A percentile compares a stretch with the other conserved stretches of the same genome.
These are phyloP conservation scores for Fraxinus greggii DNA, from an alignment of 305 asterid species.

Conservation along the genomic window DNA sequence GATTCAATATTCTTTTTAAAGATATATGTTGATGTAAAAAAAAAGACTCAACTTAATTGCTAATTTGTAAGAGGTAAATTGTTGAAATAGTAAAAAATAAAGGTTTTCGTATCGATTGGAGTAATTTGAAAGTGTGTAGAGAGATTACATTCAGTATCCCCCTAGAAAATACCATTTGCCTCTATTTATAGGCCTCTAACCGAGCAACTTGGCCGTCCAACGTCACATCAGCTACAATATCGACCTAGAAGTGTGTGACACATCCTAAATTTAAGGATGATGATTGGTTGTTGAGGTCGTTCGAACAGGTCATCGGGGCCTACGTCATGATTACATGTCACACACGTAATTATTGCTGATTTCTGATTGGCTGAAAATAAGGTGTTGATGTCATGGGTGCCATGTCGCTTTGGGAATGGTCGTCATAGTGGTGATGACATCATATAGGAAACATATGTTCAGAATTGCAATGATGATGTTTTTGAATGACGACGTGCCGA, in stretches of 20 bases:
- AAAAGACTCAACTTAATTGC: background rate
- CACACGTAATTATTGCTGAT: background rate
- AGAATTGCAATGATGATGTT: background rate
- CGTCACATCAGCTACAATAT: background rate
- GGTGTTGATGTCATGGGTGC: background rate
- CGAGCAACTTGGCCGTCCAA: background rate
- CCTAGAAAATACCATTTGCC: background rate
- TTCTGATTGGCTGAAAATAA: too few relatives aligned
- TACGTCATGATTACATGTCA: background rate
- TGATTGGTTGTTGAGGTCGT: background rate
- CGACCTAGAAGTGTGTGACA: background rate
- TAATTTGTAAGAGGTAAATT: background rate
- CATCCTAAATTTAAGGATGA: background rate
- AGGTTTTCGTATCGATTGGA: background rate
- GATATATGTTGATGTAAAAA: background rate
- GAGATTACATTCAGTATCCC: background rate
- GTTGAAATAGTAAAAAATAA: background rate
- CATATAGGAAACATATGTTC: background rate
- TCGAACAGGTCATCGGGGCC: background rate
- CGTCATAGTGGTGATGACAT: background rate
- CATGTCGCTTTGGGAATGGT: background rate
- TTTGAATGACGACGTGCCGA: background rate
- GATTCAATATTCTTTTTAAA: background rate
- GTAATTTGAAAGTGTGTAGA: background rate
- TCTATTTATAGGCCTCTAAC: background rate